A percentile compares a stretch with the other conserved stretches of the same genome.
Conservation (phyloP, 768 basidiomycete species). For the Lactarius indigo region DNA sequence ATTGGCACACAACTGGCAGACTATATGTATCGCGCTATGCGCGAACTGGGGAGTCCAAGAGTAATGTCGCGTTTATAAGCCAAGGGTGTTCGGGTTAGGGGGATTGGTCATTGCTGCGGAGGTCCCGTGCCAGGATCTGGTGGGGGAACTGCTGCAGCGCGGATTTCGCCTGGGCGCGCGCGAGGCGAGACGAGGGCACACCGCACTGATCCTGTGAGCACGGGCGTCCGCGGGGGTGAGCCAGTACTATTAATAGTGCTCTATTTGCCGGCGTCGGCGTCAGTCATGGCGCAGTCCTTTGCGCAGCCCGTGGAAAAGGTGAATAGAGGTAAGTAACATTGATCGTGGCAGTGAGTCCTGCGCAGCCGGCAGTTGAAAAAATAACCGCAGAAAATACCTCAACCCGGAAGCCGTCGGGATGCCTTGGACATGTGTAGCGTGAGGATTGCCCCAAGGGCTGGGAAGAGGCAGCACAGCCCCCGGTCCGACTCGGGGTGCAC, state of each 20-base stretch:
- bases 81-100: not conserved
- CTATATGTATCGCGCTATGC: not conserved
- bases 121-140: not conserved
- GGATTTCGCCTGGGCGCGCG: not conserved
- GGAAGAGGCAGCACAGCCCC: not conserved
- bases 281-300: not conserved
- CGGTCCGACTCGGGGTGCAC: not conserved
- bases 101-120: not conserved
- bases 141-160: not conserved
- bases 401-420: not conserved
- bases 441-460: not conserved
- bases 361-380: not conserved
- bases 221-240: not conserved
- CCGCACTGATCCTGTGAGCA: not conserved
- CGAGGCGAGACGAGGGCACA: not conserved
- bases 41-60: not conserved
- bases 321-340: not conserved
- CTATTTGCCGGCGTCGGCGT: not conserved
- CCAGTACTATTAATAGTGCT: not conserved
- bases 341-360: not conserved
- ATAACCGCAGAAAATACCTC: not conserved
- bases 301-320: not conserved
- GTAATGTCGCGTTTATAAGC: not conserved
- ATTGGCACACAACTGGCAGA: not conserved
- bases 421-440: not conserved